Evolutionary conservation across 805 yeast genomes (phyloP), one percentile per base, ranked within the genome.

Genomic region (Yamadazyma phyllophila): DNA sequence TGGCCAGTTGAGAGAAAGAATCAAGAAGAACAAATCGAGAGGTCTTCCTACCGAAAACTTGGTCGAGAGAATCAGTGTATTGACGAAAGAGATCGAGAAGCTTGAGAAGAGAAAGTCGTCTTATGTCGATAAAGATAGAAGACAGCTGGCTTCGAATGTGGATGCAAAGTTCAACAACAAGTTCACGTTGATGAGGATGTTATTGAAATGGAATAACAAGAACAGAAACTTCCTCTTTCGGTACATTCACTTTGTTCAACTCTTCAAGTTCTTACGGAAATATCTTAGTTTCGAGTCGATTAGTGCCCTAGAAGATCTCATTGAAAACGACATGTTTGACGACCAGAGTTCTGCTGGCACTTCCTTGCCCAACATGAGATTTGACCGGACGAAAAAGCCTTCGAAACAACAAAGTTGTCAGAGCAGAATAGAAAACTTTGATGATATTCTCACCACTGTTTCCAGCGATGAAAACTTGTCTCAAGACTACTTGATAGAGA

Each of bases 151-250:
- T 2, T 30, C 50, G 10, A 41, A 47, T 15, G 13, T 38, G 4
- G 39, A 44, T 33, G 44, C 43, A 12, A 52, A 54, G 34, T 72
- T 69, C 52, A 64, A 69, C 44, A 71, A 72, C 50, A 63, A 63
- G 47, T 71, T 72, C 43, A 54, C 69, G 7, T 55, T 71, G 12
- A 58, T 68, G 6, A 60, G 66, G 26, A 69, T 68, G 73, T 59
- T 69, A 32, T 52, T 71, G 31, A 72, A 71, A 46, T 72, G 76
- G 76, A 71, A 72, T 49, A 62, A 60, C 36, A 45, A 54, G 6
- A 67, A 66, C 40, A 53, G 76, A 24, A 67, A 72, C 37, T 46
- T 52, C 7, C 46, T 69, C 13, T 50, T 65, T 44, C 66, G 62
- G 47, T 71, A 70, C 48, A 49, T 72, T 45, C 72, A 69, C 50